A percentile compares a stretch with the other conserved stretches of the same genome.
These are phyloP conservation scores for Hypomyces rosellus DNA, from an alignment of 2,329 filamentous ascomycete species.

Conservation along the genomic window DNA sequence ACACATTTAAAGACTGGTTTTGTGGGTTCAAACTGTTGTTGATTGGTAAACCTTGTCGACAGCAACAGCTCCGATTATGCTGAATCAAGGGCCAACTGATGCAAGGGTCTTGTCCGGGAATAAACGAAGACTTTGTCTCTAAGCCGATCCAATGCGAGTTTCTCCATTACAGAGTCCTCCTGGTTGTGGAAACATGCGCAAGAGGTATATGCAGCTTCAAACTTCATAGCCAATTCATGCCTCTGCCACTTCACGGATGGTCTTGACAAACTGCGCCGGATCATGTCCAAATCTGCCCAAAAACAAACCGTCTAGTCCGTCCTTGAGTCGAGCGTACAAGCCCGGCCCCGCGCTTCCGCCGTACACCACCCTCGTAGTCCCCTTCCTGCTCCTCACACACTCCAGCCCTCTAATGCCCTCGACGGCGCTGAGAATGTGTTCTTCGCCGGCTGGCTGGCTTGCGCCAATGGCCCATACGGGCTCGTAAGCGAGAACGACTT, in stretches of 20 bases:
- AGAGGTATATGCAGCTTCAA: too few relatives aligned
- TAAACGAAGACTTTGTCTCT: too few relatives aligned
- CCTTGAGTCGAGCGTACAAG: slow-evolving; percentile 60
- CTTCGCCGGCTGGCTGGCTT: slow-evolving; percentile 60
- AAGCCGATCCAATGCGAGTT: too few relatives aligned
- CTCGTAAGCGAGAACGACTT: slow-evolving; percentile 77
- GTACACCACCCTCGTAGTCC: slow-evolving; percentile 65
- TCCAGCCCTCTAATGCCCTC: slow-evolving; percentile 52
- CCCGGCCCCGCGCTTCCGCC: slow-evolving; percentile 79
- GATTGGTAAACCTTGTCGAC: too few relatives aligned
- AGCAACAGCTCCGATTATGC: too few relatives aligned
- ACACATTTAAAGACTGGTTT: too few relatives aligned
- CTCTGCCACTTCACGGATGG: slow-evolving; percentile 63
- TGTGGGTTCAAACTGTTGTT: too few relatives aligned
- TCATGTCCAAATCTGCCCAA: slow-evolving; percentile 78
- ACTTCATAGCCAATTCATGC: slow-evolving; percentile 18
- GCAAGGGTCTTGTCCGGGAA: too few relatives aligned
- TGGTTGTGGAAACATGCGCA: too few relatives aligned
- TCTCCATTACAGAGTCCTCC: too few relatives aligned
- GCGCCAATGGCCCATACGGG: slow-evolving; percentile 87
- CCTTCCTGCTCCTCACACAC: slow-evolving; percentile 44
- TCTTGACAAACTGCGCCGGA: slow-evolving; percentile 61
- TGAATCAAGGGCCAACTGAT: too few relatives aligned
- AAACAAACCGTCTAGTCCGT: slow-evolving; percentile 73
- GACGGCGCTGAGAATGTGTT: slow-evolving; percentile 67